Evolutionary conservation across 306 rosid species (phyloP), one percentile per base, ranked within the genome.

Genomic region (Vicia faba): DNA sequence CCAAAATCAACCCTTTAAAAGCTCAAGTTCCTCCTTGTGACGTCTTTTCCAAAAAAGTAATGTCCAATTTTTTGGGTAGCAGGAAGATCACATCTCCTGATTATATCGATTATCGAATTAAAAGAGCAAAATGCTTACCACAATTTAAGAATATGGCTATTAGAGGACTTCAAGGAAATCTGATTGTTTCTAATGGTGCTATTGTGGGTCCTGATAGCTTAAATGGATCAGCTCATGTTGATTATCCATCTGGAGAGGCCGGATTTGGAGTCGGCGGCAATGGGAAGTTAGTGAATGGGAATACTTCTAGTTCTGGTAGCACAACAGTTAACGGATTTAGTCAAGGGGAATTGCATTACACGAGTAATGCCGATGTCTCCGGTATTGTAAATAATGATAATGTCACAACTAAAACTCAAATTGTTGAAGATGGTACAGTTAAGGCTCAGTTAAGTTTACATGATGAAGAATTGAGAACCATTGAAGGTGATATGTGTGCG

Each of bases 401-500:
- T 63, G 53, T 59, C 43, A 67, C 70, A 28, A 64, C 82, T 66
- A 84, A 82, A 75, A 60, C 78, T 14, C 75, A 62, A 65, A 76
- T 66, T 49, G 48, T 70, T 75, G 69, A 75, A 59, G 66, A 79
- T 75, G 41, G 72, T 65, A 70, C 28, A 40, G 85, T 71, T 80
- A 62, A 80, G 63, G 69, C 79, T 43, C 69, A 80, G 39, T 45
- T 71, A 66, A 80, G 63, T 80, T 80, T 78, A 61, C 19, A 16
- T 35, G 80, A 79, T 14, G 95, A 80, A 51, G 91, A 88, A 36
- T 9, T 80, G 65, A 83, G 72, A 60, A 58, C 83, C 16, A 64
- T 90, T 39, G 96, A 84, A 68, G 97, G 89, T 39, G 70, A 93
- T 76, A 93, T 93, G 97, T 93, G 99, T 67, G 97, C 99, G 70